A percentile compares a stretch with the other conserved stretches of the same genome.
Evolutionary conservation across 352 stramenopile species (phyloP).

Genomic region (Globisporangium echinulatum): DNA sequence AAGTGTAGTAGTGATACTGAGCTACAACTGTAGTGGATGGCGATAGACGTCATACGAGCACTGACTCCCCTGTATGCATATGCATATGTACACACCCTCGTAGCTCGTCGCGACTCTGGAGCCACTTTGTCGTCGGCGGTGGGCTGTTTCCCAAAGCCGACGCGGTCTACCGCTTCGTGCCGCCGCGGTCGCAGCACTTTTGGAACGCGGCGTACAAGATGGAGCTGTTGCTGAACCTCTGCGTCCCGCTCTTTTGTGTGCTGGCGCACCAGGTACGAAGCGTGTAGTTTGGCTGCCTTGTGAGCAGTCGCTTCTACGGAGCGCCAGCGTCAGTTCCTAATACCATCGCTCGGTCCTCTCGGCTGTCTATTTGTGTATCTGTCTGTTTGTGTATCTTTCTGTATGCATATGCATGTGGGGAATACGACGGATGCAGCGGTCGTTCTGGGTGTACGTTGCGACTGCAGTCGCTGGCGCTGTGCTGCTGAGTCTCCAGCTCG

Average conservation of each 20-base stretch:
- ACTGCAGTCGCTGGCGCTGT: slow-evolving; percentile 53
- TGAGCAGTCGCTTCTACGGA: too few relatives aligned
- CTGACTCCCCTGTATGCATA: not conserved
- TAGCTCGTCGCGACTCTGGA: slow-evolving; percentile 72
- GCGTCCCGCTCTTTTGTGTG: slow-evolving; percentile 72
- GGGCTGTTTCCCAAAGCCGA: slow-evolving; percentile 70
- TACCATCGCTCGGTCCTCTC: too few relatives aligned
- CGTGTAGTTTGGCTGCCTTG: not conserved
- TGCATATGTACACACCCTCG: too few relatives aligned
- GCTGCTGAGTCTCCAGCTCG: slow-evolving; percentile 54
- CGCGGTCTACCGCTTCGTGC: slow-evolving; percentile 73
- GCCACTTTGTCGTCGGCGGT: slow-evolving; percentile 60
- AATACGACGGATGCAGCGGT: slow-evolving; percentile 27
- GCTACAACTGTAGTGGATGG: not conserved
- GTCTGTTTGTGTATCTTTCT: slow-evolving; percentile 7
- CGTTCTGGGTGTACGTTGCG: slow-evolving; percentile 71
- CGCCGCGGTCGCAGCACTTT: slow-evolving; percentile 64
- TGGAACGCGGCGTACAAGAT: slow-evolving; percentile 78
- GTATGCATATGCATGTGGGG: not conserved
- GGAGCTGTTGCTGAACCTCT: slow-evolving; percentile 71
- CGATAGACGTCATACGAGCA: not conserved
- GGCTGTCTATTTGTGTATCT: too few relatives aligned
- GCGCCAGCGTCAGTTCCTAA: too few relatives aligned
- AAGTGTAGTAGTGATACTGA: slow-evolving; percentile 9
- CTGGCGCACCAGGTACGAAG: slow-evolving; percentile 64